phyloP scores from a whole-genome alignment of 2,329 filamentous ascomycete genomes.

The Aspergillus viridinutans region DNA sequence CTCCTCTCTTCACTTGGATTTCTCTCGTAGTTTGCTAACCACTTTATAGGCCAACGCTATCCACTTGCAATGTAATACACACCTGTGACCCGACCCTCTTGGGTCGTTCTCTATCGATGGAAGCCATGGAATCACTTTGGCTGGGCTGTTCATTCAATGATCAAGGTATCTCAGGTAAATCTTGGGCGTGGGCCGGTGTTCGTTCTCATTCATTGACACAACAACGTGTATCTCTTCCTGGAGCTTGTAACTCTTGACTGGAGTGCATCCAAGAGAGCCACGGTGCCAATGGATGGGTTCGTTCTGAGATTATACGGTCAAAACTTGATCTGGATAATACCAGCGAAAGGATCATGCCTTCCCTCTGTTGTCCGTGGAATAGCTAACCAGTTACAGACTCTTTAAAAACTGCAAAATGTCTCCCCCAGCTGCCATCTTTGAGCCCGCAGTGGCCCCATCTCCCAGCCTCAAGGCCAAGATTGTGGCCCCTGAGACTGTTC shows the following conservation, averaged over 20 bases:
- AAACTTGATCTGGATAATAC: conserved; percentile 99
- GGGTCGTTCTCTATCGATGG: conserved; percentile 21
- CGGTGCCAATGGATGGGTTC: conserved; percentile 22
- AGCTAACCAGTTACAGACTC: conserved; percentile 33
- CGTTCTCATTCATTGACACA: conserved; percentile 34
- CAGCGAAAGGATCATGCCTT: conserved; percentile 99
- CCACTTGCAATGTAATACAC: conserved; percentile 21
- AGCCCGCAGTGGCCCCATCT: conserved; percentile 38
- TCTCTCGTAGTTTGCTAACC: conserved; percentile 7
- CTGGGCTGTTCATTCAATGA: conserved; percentile 38
- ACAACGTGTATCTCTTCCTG: not conserved
- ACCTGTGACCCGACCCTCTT: conserved; percentile 6
- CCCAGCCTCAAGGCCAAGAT: conserved; percentile 41
- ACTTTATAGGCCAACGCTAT: conserved; percentile 3
- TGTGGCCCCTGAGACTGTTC: conserved; percentile 39
- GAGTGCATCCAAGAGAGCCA: not conserved
- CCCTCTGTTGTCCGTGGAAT: conserved; percentile 44
- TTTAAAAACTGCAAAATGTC: conserved; percentile 58
- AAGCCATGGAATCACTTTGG: conserved; percentile 38
- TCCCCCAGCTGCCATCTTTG: conserved; percentile 67
- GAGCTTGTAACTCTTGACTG: conserved; percentile 5
- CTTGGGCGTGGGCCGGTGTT: conserved; percentile 64
- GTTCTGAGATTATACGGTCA: conserved; percentile 80
- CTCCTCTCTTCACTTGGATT: conserved; percentile 9
- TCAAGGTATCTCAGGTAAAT: conserved; percentile 48